These are phyloP conservation scores for Trichosporon asahii DNA, from an alignment of 1,284 basidiomycete species.

Conservation along the genomic window DNA sequence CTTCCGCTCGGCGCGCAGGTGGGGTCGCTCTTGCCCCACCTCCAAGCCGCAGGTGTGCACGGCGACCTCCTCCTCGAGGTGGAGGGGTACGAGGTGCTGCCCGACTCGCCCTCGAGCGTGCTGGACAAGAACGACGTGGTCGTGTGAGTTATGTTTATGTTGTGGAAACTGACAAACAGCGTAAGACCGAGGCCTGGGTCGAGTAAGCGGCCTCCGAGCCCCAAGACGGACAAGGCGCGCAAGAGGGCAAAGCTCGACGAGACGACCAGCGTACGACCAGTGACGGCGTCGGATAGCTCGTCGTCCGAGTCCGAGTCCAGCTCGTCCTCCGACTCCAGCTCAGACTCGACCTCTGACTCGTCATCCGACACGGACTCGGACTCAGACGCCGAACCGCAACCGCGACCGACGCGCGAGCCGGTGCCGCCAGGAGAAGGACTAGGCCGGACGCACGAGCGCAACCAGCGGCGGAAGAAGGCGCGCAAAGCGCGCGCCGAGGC, in stretches of 20 bases:
- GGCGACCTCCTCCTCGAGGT: conserved; percentile 38
- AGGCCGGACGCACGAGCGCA: conserved; percentile 41
- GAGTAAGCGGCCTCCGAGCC: conserved; percentile 14
- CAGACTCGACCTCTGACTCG: conserved; percentile 3
- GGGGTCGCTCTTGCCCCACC: background rate
- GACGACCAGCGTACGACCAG: background rate
- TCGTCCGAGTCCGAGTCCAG: background rate
- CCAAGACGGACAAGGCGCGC: background rate
- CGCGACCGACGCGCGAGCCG: background rate
- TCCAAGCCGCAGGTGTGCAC: background rate
- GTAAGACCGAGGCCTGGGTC: conserved; percentile 29
- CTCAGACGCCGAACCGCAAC: background rate
- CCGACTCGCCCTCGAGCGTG: conserved; percentile 34
- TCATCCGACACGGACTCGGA: conserved; percentile 18
- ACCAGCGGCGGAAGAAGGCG: conserved; percentile 17
- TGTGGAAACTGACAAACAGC: conserved; percentile 20
- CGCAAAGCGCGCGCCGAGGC: conserved; percentile 24
- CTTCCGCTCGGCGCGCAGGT: conserved; percentile 12
- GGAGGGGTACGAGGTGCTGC: conserved; percentile 51
- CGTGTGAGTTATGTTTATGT: conserved; percentile 33
- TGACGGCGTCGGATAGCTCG: background rate
- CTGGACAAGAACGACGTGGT: conserved; percentile 44
- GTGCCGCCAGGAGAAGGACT: conserved; percentile 46
- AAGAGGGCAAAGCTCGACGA: background rate
- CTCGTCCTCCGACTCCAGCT: conserved; percentile 13